Evolutionary conservation across 106 monocot species (phyloP).

Genomic region (Dendrobium catenatum): DNA sequence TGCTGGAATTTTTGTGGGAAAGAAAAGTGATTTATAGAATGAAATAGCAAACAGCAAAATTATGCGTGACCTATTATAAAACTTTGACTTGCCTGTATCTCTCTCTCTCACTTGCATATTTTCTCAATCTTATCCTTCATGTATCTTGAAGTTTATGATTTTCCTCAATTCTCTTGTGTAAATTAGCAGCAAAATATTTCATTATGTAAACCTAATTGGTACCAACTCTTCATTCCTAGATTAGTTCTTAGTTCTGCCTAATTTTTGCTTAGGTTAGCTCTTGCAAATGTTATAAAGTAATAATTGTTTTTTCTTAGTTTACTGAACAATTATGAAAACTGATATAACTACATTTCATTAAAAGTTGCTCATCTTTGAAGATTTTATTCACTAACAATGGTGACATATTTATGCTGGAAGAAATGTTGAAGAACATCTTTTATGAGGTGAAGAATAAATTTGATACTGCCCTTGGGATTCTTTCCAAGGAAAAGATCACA

Average conservation of each 20-base stretch:
- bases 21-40: too few species aligned
- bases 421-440: constrained; percentile 91
- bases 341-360: background rate
- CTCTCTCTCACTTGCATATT: too few species aligned
- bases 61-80: too few species aligned
- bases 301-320: background rate
- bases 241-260: background rate
- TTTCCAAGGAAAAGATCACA: constrained; percentile 82
- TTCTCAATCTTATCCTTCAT: too few species aligned
- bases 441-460: constrained; percentile 93
- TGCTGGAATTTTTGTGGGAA: too few species aligned
- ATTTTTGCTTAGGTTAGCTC: background rate
- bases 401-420: constrained; percentile 28
- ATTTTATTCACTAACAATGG: background rate
- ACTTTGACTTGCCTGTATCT: too few species aligned
- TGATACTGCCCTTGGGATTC: constrained; percentile 59
- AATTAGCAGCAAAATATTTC: background rate
- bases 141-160: too few species aligned
- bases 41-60: too few species aligned
- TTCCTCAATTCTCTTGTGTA: background rate
- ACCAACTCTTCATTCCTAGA: background rate
- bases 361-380: background rate
- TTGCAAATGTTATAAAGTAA: background rate
- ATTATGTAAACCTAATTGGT: background rate
- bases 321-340: background rate